phyloP scores from a whole-genome alignment of 768 basidiomycete species.

The Trametes villosa region DNA sequence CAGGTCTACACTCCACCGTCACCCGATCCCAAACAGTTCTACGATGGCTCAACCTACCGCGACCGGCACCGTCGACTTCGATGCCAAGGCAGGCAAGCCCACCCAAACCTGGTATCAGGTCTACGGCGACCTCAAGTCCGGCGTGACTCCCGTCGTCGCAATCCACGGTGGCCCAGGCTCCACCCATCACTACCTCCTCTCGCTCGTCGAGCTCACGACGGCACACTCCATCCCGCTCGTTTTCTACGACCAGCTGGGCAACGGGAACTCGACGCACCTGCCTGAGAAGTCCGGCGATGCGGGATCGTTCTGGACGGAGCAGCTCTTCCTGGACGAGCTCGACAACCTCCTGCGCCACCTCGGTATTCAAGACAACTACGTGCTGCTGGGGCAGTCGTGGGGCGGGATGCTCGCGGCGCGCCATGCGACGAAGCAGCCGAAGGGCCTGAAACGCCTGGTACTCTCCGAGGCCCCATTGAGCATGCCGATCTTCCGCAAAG shows the following conservation, averaged over 20 bases:
- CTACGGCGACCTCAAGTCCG: conserved; percentile 44
- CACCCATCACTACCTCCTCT: conserved; percentile 46
- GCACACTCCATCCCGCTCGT: conserved; percentile 43
- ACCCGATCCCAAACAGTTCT: neutral
- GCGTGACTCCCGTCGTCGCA: conserved; percentile 41
- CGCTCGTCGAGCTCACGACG: conserved; percentile 40
- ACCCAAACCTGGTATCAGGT: conserved; percentile 51
- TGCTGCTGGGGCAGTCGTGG: conserved; percentile 61
- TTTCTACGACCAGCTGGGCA: conserved; percentile 58
- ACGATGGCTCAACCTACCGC: conserved; percentile 16
- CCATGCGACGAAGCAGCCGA: conserved; percentile 46
- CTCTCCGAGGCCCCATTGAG: conserved; percentile 34
- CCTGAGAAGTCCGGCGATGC: conserved; percentile 36
- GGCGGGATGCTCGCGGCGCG: conserved; percentile 55
- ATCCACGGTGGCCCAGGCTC: conserved; percentile 55
- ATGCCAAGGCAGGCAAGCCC: conserved; percentile 24
- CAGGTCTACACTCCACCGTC: neutral
- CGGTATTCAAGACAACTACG: conserved; percentile 44
- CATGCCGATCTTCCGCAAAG: conserved; percentile 39
- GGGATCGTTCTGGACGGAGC: conserved; percentile 45
- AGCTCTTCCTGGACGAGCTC: conserved; percentile 59
- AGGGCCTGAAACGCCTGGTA: conserved; percentile 39
- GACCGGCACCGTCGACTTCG: conserved; percentile 20
- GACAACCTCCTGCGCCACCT: conserved; percentile 50
- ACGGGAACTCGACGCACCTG: conserved; percentile 48